Conservation (phyloP, 2,329 filamentous ascomycete species). For the Albifimbria verrucaria region DNA sequence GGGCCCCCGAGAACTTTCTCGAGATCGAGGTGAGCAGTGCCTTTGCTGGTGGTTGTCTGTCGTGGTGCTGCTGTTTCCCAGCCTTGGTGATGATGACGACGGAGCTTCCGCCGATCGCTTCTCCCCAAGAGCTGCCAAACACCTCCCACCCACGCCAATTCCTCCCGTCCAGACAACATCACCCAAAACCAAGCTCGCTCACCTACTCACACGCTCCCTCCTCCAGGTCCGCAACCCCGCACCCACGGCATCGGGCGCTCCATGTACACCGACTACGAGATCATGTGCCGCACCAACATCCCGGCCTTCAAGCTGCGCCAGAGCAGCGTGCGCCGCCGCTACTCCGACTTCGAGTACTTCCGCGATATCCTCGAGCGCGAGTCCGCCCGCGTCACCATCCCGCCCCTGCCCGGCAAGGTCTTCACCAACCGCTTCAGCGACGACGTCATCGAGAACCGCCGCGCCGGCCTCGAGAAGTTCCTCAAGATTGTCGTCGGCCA, state of each 20-base stretch:
- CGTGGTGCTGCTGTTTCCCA: neutral
- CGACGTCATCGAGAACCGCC: conserved; percentile 92
- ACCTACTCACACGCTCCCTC: neutral
- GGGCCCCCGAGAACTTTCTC: conserved; percentile 97
- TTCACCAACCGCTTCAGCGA: conserved; percentile 98
- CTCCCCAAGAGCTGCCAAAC: too few species aligned
- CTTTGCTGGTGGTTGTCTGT: neutral
- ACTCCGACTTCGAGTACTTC: conserved; percentile 98
- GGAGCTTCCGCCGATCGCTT: too few species aligned
- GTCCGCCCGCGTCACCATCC: conserved; percentile 89
- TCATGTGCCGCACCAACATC: conserved; percentile 96
- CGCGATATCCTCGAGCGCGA: conserved; percentile 97
- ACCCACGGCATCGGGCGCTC: conserved; percentile 90
- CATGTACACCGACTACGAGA: conserved; percentile 99
- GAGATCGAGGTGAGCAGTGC: conserved; percentile 77
- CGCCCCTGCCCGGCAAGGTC: conserved; percentile 92
- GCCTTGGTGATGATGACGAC: too few species aligned
- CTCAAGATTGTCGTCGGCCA: conserved; percentile 97
- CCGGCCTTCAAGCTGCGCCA: conserved; percentile 95
- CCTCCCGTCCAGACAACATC: too few species aligned
- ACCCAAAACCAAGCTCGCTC: neutral
- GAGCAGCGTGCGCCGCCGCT: conserved; percentile 84
- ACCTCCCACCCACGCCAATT: too few species aligned
- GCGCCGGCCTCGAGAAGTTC: conserved; percentile 91
- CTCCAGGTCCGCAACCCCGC: conserved; percentile 82